phyloP scores from a whole-genome alignment of 192 early-diverging fungal genomes.

The Gonapodya sp. region DNA sequence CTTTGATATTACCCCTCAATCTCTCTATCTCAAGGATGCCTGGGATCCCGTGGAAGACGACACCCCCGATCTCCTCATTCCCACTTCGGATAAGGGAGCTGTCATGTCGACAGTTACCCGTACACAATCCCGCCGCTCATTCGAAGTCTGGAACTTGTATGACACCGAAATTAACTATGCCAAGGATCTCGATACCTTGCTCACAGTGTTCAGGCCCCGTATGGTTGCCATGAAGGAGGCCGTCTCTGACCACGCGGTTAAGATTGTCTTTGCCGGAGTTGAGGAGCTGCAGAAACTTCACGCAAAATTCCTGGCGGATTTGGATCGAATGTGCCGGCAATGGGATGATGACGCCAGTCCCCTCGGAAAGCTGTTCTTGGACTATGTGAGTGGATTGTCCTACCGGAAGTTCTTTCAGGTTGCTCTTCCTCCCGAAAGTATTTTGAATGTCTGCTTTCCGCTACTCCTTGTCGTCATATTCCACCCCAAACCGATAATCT shows the following conservation, averaged over 20 bases:
- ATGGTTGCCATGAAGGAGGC: neutral
- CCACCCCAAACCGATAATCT: too few species aligned
- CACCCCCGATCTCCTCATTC: neutral
- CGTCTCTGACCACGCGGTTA: neutral
- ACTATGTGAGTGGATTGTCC: neutral
- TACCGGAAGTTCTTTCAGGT: neutral
- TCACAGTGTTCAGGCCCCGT: neutral
- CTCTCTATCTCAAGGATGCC: neutral
- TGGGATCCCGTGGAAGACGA: neutral
- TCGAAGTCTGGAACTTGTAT: neutral
- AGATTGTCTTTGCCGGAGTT: conserved; percentile 7
- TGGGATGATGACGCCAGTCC: conserved; percentile 8
- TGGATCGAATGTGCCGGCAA: neutral
- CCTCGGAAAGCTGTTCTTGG: conserved; percentile 7
- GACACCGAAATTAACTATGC: neutral
- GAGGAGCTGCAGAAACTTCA: neutral
- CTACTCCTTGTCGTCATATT: neutral
- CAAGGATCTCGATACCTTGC: neutral
- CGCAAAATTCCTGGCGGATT: neutral
- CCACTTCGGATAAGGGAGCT: neutral
- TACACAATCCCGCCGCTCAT: neutral
- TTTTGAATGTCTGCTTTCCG: neutral
- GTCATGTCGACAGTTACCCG: neutral
- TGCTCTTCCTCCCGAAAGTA: neutral
- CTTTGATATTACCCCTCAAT: neutral